These are phyloP conservation scores for Candida sanyiensis DNA, from an alignment of 805 yeast species.

Conservation along the genomic window DNA sequence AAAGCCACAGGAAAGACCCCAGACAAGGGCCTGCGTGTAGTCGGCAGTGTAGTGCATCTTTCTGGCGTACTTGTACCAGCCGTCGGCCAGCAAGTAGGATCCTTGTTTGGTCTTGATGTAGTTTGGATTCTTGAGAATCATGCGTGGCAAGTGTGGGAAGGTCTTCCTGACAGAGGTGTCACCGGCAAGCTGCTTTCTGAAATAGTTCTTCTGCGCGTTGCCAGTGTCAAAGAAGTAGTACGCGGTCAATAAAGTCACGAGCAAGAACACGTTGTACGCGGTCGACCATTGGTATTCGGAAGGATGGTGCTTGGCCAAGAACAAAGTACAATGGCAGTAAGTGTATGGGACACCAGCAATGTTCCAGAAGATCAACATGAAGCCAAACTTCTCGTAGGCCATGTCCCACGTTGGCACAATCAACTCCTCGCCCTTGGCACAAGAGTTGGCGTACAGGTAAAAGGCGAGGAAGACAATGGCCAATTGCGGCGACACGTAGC, in stretches of 20 bases:
- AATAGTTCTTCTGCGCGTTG: slow-evolving; percentile 91
- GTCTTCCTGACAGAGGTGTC: slow-evolving; percentile 71
- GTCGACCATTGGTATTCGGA: slow-evolving; percentile 71
- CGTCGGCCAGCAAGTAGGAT: slow-evolving; percentile 78
- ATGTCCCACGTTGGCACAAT: slow-evolving; percentile 99
- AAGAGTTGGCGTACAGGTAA: slow-evolving; percentile 93
- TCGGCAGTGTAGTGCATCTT: slow-evolving; percentile 95
- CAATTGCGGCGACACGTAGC: slow-evolving; percentile 73
- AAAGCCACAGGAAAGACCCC: slow-evolving; percentile 92
- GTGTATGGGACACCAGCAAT: slow-evolving; percentile 99
- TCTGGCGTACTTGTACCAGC: slow-evolving; percentile 92
- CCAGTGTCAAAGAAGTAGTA: slow-evolving; percentile 93
- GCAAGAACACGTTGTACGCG: slow-evolving; percentile 50
- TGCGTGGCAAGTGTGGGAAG: slow-evolving; percentile 90
- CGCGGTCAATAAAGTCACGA: slow-evolving; percentile 53
- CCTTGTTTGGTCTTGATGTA: slow-evolving; percentile 85
- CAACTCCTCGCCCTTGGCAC: slow-evolving; percentile 95
- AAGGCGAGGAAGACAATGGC: slow-evolving; percentile 72
- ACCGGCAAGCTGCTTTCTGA: slow-evolving; percentile 80
- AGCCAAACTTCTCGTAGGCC: slow-evolving; percentile 99
- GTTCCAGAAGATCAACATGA: slow-evolving; percentile 98
- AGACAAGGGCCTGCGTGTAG: slow-evolving; percentile 76
- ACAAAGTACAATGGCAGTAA: slow-evolving; percentile 90
- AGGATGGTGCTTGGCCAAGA: slow-evolving; percentile 78
- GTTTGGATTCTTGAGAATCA: slow-evolving; percentile 74